Evolutionary conservation across 2,329 filamentous ascomycete genomes (phyloP).

Genomic region (Sporothrix pallida): DNA sequence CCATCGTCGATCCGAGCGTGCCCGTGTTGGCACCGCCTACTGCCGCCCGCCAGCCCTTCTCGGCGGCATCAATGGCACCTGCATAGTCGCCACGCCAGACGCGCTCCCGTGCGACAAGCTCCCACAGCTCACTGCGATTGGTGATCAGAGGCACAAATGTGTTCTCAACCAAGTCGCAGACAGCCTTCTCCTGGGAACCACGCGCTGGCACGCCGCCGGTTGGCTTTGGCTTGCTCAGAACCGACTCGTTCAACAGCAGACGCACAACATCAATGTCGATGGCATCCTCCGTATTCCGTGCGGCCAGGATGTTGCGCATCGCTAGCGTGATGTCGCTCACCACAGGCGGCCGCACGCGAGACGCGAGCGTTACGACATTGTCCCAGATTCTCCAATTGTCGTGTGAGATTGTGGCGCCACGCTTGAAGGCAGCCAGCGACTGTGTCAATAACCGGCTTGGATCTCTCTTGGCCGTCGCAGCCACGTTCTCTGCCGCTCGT

Average conservation of each 20-base stretch:
- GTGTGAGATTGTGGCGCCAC: constrained; percentile 80
- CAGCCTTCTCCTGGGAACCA: constrained; percentile 65
- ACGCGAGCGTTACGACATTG: constrained; percentile 87
- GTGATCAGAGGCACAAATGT: constrained; percentile 85
- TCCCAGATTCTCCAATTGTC: constrained; percentile 95
- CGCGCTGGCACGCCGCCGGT: constrained; percentile 54
- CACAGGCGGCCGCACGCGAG: constrained; percentile 75
- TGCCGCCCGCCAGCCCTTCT: constrained; percentile 86
- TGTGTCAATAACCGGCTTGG: constrained; percentile 70
- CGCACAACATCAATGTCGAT: constrained; percentile 76
- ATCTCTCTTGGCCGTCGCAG: constrained; percentile 49
- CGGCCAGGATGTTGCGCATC: constrained; percentile 74
- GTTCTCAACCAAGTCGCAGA: constrained; percentile 75
- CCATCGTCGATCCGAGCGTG: constrained; percentile 52
- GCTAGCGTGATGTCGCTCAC: constrained; percentile 78
- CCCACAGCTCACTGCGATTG: constrained; percentile 75
- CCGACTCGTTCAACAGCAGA: constrained; percentile 73
- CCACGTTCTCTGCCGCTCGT: constrained; percentile 35
- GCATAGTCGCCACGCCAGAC: constrained; percentile 73
- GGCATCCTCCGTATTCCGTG: constrained; percentile 78
- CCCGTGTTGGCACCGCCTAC: constrained; percentile 45
- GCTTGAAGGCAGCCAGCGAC: constrained; percentile 83
- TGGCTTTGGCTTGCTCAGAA: constrained; percentile 50
- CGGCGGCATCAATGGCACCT: constrained; percentile 79
- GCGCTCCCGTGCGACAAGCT: constrained; percentile 71